These are phyloP conservation scores for Hippophae tibetana DNA, from an alignment of 306 rosid genomes.

Conservation along the genomic window DNA sequence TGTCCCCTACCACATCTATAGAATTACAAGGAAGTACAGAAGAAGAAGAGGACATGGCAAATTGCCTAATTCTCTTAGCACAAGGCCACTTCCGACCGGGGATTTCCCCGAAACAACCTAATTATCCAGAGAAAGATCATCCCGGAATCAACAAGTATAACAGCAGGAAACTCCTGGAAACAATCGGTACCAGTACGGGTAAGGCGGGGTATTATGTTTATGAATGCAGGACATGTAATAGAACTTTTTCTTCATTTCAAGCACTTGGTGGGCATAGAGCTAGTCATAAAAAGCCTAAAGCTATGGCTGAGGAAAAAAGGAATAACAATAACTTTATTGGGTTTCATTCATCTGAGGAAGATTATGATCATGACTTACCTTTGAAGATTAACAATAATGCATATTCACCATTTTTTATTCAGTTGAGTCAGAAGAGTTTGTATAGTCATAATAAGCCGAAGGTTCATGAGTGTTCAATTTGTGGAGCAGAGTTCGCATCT, in stretches of 20 bases:
- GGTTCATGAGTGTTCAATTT: slow-evolving; percentile 73
- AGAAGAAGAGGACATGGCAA: slow-evolving; percentile 86
- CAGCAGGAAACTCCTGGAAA: slow-evolving; percentile 55
- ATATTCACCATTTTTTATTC: slow-evolving; percentile 30
- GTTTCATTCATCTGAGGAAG: slow-evolving; percentile 28
- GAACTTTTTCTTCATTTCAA: slow-evolving; percentile 76
- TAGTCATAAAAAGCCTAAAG: slow-evolving; percentile 76
- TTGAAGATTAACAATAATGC: neutral
- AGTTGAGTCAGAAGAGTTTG: slow-evolving; percentile 33
- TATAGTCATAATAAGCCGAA: slow-evolving; percentile 33
- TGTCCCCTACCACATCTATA: slow-evolving; percentile 30
- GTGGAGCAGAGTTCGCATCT: slow-evolving; percentile 77
- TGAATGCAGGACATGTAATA: slow-evolving; percentile 77
- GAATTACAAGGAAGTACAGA: slow-evolving; percentile 29
- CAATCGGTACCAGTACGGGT: slow-evolving; percentile 6
- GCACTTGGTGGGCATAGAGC: slow-evolving; percentile 88
- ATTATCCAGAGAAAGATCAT: too few relatives aligned
- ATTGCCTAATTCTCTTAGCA: slow-evolving; percentile 74
- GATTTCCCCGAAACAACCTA: neutral
- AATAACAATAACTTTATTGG: slow-evolving; percentile 5
- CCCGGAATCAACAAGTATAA: slow-evolving; percentile 25
- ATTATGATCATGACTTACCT: slow-evolving; percentile 24
- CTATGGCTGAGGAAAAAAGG: neutral
- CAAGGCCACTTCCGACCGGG: slow-evolving; percentile 48
- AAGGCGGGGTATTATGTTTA: slow-evolving; percentile 9